Evolutionary conservation across 2,329 filamentous ascomycete species (phyloP), one percentile per base, ranked within the genome.

Genomic region (Laburnicola sp.): DNA sequence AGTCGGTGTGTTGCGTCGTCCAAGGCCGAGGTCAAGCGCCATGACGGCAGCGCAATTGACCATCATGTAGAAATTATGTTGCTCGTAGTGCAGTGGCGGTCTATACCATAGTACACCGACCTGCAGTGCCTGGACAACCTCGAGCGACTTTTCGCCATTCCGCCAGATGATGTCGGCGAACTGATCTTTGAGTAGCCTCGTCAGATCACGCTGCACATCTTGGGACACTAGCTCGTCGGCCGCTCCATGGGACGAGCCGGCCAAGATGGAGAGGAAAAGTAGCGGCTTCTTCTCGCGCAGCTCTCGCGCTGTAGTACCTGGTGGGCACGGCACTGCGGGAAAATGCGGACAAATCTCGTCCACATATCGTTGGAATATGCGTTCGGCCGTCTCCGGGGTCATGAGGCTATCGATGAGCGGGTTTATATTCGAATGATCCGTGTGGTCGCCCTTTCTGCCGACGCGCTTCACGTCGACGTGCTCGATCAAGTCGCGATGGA

Each of bases 31-130:
- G 61, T 96, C 91, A 48, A 95, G 85, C 25, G 87, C 87, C 86
- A 96, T 89, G 60, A 90, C 82, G 41, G 86, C 86, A 2, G 88
- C 87, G 65, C 90, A 84, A 69, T 96, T 89, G 39, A 91, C 85
- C 58, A 94, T 81, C 75, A 93, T 89, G 74, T 94, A 96, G 70
- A 94, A 95, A 68, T 94, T 94, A 65, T 93, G 83, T 73, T 94
- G 88, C 64, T 95, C 89, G 52, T 89, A 89, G 62, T 88, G 82
- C 59, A 93, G 86, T 0, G 91, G 91, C 11, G 90, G 89, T 69
- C 85, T 86, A 70, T 96, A 95, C 89, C 91, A 96, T 21, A 91
- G 82, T n/a, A 86, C 84, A 5, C 84, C 80, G 3, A 96, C 77
- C 51, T 89, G 81, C 35, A 96, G 75, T 1, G 89, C 83, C 73